A percentile compares a stretch with the other conserved stretches of the same genome.
Conservation (phyloP, 2,329 filamentous ascomycete species). For the Cladosporium sp. region DNA sequence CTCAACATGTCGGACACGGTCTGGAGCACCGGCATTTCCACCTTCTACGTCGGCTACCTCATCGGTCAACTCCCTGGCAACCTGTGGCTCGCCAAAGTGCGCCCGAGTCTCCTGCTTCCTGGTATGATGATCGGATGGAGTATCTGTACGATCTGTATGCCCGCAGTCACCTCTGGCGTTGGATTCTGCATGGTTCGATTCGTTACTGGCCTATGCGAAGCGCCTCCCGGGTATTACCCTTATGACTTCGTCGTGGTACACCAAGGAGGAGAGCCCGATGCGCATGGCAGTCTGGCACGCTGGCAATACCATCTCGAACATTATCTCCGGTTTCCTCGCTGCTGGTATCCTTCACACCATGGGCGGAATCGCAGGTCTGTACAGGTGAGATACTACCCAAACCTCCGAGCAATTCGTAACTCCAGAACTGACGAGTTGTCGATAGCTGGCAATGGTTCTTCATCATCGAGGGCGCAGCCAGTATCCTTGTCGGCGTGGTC, state of each 20-base stretch:
- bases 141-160: conserved; percentile 44
- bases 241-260: conserved; percentile 45
- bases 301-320: conserved; percentile 44
- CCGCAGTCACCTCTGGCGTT: conserved; percentile 33
- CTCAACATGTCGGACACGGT: conserved; percentile 31
- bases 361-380: conserved; percentile 27
- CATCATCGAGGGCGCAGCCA: conserved; percentile 55
- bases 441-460: conserved; percentile 29
- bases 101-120: conserved; percentile 35
- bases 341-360: conserved; percentile 44
- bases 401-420: conserved; percentile 8
- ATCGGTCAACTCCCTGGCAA: conserved; percentile 44
- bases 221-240: conserved; percentile 37
- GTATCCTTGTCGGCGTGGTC: conserved; percentile 48
- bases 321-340: conserved; percentile 43
- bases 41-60: conserved; percentile 43
- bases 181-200: conserved; percentile 37
- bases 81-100: conserved; percentile 40
- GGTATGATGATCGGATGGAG: conserved; percentile 41
- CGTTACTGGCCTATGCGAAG: conserved; percentile 37
- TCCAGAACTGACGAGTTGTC: conserved; percentile 33
- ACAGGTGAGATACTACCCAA: neutral
- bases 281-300: conserved; percentile 46
- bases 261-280: conserved; percentile 40
- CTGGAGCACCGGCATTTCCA: conserved; percentile 40